A percentile compares a stretch with the other conserved stretches of the same genome.
Conservation (phyloP, 2,329 filamentous ascomycete genomes). For the Mollisiaceae sp. region DNA sequence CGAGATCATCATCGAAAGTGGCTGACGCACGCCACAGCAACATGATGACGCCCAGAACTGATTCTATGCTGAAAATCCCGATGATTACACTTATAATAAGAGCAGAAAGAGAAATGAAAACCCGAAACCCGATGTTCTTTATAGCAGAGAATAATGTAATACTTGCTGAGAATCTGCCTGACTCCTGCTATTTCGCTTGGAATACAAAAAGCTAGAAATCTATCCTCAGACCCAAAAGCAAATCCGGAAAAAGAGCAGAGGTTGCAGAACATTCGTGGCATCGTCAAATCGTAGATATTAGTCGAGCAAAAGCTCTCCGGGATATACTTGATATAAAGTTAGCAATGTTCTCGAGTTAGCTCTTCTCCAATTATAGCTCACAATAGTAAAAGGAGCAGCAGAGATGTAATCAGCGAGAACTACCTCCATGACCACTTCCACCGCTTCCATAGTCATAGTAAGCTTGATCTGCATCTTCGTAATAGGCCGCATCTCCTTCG, state of each 20-base stretch:
- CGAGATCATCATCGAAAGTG: slow-evolving; percentile 4
- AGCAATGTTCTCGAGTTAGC: neutral
- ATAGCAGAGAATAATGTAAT: neutral
- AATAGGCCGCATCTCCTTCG: slow-evolving; percentile 34
- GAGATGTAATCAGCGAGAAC: slow-evolving; percentile 29
- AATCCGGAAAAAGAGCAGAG: slow-evolving; percentile 4
- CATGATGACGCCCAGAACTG: neutral
- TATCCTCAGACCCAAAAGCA: slow-evolving; percentile 3
- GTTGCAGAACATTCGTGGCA: slow-evolving; percentile 4
- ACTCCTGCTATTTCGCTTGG: neutral
- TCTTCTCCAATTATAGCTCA: slow-evolving; percentile 1
- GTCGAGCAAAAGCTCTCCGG: slow-evolving; percentile 4
- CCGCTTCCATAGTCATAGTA: slow-evolving; percentile 42
- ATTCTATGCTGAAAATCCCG: slow-evolving; percentile 15
- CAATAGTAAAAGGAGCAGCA: neutral
- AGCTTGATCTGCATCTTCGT: slow-evolving; percentile 35
- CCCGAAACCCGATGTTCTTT: neutral
- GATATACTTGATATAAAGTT: neutral
- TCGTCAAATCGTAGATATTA: slow-evolving; percentile 10
- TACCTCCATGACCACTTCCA: slow-evolving; percentile 38
- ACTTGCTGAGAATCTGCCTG: neutral
- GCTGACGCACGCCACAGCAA: slow-evolving; percentile 14
- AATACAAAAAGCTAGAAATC: neutral
- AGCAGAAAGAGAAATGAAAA: neutral
- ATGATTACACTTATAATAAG: slow-evolving; percentile 10